Base-by-base conservation (phyloP, 1,139 yeast species). In the Taphrina betulina region DNA sequence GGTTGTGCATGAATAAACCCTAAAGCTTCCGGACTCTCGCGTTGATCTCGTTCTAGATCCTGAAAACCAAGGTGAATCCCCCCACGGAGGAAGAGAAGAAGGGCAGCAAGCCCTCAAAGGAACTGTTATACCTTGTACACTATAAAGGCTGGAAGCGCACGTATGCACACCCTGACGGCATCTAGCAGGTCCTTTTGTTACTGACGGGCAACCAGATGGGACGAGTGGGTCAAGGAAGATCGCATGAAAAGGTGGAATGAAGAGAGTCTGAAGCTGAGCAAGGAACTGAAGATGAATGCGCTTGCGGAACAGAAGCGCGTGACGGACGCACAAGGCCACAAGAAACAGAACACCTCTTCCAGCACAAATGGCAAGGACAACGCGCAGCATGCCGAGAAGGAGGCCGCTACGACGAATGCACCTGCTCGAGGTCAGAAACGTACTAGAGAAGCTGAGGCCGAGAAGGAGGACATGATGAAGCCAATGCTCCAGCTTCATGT, bases 101-200 rank as follows among this genome's bases (percentile, higher is more conserved):
- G 26, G 3, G 22, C 8, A 33, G 20, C 8, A 31, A 34, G 20
- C 44, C 44, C 16, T 14, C 23, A 12, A 50, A 60, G 41, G 60
- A 59, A 23, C 60, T 62, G 12, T 58, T 51, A 57, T 90, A 80
- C 69, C 82, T 75, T 62, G 80, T 92, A 7, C 98, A 92, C 67
- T 92, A 92, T 70, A 86, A 83, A 65, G 97, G 98, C 1, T 92
- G 98, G 98, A 92, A 89, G 66, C 71, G 83, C 19, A 83, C 90
- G 61, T 60, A 58, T 23, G 61, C 5, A 1, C 20, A 7, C 31
- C 31, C 31, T 26, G 31, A 7, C 31, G 14, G 16, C 26, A 10
- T 1, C 22, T 5, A 2, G 14, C 33, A 42, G 14, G n/a, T n/a
- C 38, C 28, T n/a, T n/a, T n/a, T n/a, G n/a, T n/a, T n/a, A 20